Base-by-base conservation (phyloP, 768 basidiomycete species). In the Fistulinella prunicolor region DNA sequence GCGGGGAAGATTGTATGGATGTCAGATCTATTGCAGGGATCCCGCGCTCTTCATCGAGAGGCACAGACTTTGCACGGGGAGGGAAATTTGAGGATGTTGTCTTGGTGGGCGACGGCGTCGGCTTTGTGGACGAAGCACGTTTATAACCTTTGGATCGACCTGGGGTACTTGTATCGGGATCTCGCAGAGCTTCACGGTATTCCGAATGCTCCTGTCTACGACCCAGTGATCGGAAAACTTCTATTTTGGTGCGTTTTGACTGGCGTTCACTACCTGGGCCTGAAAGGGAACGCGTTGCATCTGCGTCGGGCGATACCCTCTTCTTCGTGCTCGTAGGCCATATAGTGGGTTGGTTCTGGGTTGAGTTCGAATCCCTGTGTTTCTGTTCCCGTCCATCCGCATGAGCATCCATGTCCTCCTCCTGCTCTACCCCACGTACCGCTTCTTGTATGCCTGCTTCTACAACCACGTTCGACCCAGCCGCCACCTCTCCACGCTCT, bases 31-130 rank as follows among this genome's bases (percentile, higher is more conserved):
- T 6, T 36, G 52, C 39, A 9, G 17, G 57, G 35, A 53, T 44
- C 8, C 39, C 54, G 10, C 21, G 30, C 23, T 49, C 57, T 23
- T 38, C 50, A 19, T 42, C 46, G 9, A 63, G 54, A 28, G 67
- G 67, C 6, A 69, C 67, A 44, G 67, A 69, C 23, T 56, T 59
- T 14, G 62, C 62, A 32, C 65, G 64, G 7, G 17, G 14, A 47
- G 44, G 50, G 30, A 62, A 68, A 2, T 41, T 47, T 2, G 45
- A 44, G 4, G 46, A 22, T 29, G 35, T 14, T 20, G 10, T 7
- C 39, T 55, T 62, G 39, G 28, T 45, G 5, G 59, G 56, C 2
- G 59, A 61, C 2, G 55, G 19, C 2, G 43, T 48, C 9, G 57
- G 59, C n/a, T 44, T 66, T 42, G 38, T 50, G 22, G 65, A 67